Evolutionary conservation across 768 basidiomycete species (phyloP).

Genomic region (Asterophora lycoperdoides): DNA sequence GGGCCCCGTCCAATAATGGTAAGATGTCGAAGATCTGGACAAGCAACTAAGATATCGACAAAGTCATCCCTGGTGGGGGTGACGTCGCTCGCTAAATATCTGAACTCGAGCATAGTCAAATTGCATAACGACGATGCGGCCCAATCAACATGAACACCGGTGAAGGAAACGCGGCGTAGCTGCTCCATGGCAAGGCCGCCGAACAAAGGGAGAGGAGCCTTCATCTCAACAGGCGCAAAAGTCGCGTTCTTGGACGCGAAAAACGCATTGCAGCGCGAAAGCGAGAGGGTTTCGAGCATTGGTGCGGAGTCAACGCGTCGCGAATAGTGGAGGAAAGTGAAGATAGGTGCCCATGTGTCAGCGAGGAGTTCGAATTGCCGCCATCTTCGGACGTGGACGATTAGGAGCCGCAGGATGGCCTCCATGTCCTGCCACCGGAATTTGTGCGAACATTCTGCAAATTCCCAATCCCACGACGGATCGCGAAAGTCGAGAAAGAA

Average conservation of each 20-base stretch:
- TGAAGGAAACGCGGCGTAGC: conserved; percentile 41
- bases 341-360: conserved; percentile 59
- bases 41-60: conserved; percentile 35
- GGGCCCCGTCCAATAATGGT: conserved; percentile 55
- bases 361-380: conserved; percentile 44
- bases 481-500: conserved; percentile 58
- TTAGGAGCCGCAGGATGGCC: conserved; percentile 38
- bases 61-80: conserved; percentile 50
- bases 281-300: conserved; percentile 35
- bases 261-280: conserved; percentile 58
- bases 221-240: conserved; percentile 41
- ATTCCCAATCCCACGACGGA: conserved; percentile 50
- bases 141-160: conserved; percentile 61
- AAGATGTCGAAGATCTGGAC: conserved; percentile 38
- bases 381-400: conserved; percentile 46
- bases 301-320: conserved; percentile 29
- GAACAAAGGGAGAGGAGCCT: conserved; percentile 41
- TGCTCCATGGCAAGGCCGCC: conserved; percentile 30
- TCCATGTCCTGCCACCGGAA: conserved; percentile 44
- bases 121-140: conserved; percentile 32
- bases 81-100: conserved; percentile 54
- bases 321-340: conserved; percentile 44
- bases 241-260: conserved; percentile 39
- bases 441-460: conserved; percentile 38
- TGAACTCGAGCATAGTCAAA: conserved; percentile 47